Evolutionary conservation across 2,329 filamentous ascomycete species (phyloP).

Genomic region (Alternaria arbusti): DNA sequence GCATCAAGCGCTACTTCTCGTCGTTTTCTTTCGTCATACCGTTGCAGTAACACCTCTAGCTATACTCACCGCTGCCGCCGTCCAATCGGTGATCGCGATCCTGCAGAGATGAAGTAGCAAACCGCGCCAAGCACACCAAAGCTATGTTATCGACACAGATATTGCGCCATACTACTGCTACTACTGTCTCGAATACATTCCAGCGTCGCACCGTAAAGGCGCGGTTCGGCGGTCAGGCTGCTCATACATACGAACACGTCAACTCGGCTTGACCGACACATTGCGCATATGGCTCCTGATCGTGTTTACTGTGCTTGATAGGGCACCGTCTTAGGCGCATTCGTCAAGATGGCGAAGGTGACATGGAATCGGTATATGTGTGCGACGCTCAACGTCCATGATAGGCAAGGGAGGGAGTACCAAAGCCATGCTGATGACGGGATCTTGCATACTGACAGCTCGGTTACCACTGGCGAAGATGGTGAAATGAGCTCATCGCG

Average conservation of each 20-base stretch:
- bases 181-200: constrained; percentile 1
- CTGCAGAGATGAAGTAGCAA: constrained; percentile 7
- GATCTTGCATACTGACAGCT: constrained; percentile 27
- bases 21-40: constrained; percentile 15
- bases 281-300: neutral
- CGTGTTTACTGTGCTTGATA: neutral
- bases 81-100: neutral
- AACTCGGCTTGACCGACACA: constrained; percentile 12
- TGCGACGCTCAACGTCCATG: constrained; percentile 5
- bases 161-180: constrained; percentile 11
- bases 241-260: constrained; percentile 10
- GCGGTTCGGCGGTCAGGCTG: constrained; percentile 10
- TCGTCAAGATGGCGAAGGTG: constrained; percentile 9
- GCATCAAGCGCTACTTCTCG: neutral
- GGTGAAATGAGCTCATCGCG: constrained; percentile 2
- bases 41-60: constrained; percentile 18
- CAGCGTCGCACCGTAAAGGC: constrained; percentile 7
- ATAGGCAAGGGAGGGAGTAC: constrained; percentile 6
- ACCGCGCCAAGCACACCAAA: neutral
- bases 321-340: neutral
- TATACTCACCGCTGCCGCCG: constrained; percentile 16
- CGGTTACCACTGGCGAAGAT: constrained; percentile 1
- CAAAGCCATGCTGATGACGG: constrained; percentile 22
- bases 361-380: constrained; percentile 2
- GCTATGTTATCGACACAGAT: neutral